Base-by-base conservation (phyloP, 164 flowering plant genomes). In the Vitis amurensis region DNA sequence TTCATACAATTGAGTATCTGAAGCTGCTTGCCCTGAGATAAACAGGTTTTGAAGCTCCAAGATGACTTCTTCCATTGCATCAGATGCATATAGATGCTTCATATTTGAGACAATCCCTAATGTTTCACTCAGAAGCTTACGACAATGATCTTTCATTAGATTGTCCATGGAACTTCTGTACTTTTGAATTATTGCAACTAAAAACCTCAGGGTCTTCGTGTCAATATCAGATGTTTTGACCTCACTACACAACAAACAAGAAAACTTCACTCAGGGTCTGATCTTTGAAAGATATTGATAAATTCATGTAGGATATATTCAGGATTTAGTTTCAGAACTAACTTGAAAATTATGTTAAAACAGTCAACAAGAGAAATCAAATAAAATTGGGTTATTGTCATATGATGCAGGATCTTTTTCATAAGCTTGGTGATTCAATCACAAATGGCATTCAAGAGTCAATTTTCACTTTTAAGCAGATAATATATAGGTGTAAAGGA, bases 1-100 rank as follows among this genome's bases (percentile, higher is more conserved):
- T 48, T 73, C 77, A 59, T 68, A 63, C 70, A 91, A 30, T 29
- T 66, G 76, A 64, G 65, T 9, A 70, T 86, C 86, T 47, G 77
- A 73, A 48, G 67, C 80, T 16, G 76, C 50, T 29, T 74, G 50
- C 29, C 63, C 75, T 12, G 85, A 73, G 73, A 85, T 77, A 76
- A 95, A 89, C 64, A 93, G 79, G 30, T 74, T 82, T 61, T 83
- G 80, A 75, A 95, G 93, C 80, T 87, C 89, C 70, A 90, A 67
- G 59, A 95, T 77, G 71, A 86, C 82, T 64, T 77, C 76, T 65
- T 81, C 91, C 86, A 93, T 89, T 59, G 80, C 83, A 70, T 83
- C 78, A 68, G 78, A 83, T 69, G 81, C 74, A 75, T 87, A 90
- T 50, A 87, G 79, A 72, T 83, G 79, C 73, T 84, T 86, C 75